Evolutionary conservation across 371 early-diverging fungal species (phyloP).

Genomic region (Rhizopus microsporus): DNA sequence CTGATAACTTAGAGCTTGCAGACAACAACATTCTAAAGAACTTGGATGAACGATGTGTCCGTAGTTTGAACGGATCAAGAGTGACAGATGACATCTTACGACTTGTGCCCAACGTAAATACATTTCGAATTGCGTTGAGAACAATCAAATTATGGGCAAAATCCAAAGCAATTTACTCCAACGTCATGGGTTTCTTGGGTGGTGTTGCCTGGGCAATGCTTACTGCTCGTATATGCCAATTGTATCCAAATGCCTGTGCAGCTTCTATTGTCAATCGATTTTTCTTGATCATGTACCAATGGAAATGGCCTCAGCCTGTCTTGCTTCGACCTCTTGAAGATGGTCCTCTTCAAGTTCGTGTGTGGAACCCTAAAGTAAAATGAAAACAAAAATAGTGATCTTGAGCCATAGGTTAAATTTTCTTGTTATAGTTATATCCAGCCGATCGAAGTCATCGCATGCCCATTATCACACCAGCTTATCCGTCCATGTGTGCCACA

Average conservation of each 20-base stretch:
- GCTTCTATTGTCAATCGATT: conserved; percentile 89
- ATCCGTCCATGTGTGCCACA: conserved; percentile 99
- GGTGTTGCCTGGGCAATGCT: conserved; percentile 99
- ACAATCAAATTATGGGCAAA: conserved; percentile 99
- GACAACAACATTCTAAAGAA: conserved; percentile 85
- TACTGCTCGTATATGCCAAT: conserved; percentile 97
- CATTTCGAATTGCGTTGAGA: conserved; percentile 92
- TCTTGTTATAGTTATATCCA: conserved; percentile 68
- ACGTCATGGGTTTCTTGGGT: conserved; percentile 98
- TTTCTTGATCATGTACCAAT: conserved; percentile 89
- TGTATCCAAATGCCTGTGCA: conserved; percentile 96
- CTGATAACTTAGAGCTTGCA: conserved; percentile 83
- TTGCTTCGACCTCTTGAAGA: conserved; percentile 93
- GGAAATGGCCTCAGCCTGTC: conserved; percentile 99
- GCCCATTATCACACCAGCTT: conserved; percentile 99
- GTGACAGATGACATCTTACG: conserved; percentile 97
- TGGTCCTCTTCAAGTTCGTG: conserved; percentile 87
- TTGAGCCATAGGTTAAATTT: background rate
- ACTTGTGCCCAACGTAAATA: conserved; percentile 89
- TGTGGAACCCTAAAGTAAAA: conserved; percentile 95
- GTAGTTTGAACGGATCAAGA: conserved; percentile 95
- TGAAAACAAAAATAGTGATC: background rate
- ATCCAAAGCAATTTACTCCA: conserved; percentile 92
- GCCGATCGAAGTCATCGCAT: conserved; percentile 93
- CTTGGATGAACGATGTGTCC: conserved; percentile 92